These are phyloP conservation scores for Citrus mangshanensis DNA, from an alignment of 345 rosid genomes.

Conservation along the genomic window DNA sequence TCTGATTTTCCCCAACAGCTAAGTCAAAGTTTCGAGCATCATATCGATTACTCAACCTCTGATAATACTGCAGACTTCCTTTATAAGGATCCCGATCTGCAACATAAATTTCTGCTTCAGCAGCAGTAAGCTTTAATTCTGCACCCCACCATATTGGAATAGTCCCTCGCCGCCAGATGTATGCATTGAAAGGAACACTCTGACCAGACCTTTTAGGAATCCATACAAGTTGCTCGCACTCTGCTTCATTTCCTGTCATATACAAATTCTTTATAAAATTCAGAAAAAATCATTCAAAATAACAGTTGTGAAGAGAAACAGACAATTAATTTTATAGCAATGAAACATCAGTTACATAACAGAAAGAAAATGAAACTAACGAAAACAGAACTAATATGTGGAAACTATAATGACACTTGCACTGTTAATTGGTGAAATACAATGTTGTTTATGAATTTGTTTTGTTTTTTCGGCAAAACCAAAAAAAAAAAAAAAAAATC, in stretches of 20 bases:
- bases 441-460: neutral
- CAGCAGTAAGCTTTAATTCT: too few species aligned
- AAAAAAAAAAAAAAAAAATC: too few species aligned
- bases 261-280: slow-evolving; percentile 27
- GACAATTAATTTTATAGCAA: neutral
- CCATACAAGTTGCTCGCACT: slow-evolving; percentile 98
- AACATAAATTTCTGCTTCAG: too few species aligned
- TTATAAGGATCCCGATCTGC: slow-evolving; percentile 82
- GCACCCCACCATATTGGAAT: too few species aligned
- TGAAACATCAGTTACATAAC: slow-evolving; percentile 3
- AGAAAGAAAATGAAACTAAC: neutral
- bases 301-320: slow-evolving; percentile 8
- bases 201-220: slow-evolving; percentile 59
- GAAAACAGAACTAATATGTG: neutral
- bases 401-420: neutral
- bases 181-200: too few species aligned
- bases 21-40: slow-evolving; percentile 64
- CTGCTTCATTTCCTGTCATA: slow-evolving; percentile 93
- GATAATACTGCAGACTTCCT: slow-evolving; percentile 88
- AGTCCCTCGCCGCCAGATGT: too few species aligned
- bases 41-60: slow-evolving; percentile 82
- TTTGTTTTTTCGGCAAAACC: too few species aligned
- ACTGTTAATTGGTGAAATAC: neutral
- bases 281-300: slow-evolving; percentile 25
- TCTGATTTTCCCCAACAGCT: too few species aligned